Percentiles rank a stretch among this genome's conserved stretches.
Evolutionary conservation across 352 stramenopile genomes (phyloP).

Genomic region (Globisporangium middletonii): DNA sequence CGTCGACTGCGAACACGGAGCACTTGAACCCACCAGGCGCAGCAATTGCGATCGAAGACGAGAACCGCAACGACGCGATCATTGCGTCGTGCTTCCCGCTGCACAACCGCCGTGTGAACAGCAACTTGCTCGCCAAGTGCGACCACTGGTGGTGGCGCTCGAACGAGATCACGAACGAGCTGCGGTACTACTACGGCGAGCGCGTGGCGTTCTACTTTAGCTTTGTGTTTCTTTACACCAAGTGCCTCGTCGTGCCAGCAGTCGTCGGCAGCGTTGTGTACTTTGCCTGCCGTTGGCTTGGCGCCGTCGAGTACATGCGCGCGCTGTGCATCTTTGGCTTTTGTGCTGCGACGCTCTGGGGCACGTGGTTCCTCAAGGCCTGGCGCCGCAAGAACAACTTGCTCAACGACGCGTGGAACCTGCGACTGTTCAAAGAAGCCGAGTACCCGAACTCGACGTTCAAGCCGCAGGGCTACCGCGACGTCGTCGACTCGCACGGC

Average conservation of each 20-base stretch:
- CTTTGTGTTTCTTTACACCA: conserved; percentile 83
- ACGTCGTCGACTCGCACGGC: conserved; percentile 71
- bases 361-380: conserved; percentile 67
- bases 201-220: conserved; percentile 84
- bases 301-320: conserved; percentile 73
- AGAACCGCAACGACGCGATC: conserved; percentile 67
- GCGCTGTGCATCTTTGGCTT: conserved; percentile 77
- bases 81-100: conserved; percentile 78
- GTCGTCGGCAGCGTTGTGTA: conserved; percentile 57
- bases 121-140: conserved; percentile 61
- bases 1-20: conserved; percentile 59
- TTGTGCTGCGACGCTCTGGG: conserved; percentile 68
- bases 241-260: conserved; percentile 62
- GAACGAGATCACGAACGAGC: conserved; percentile 79
- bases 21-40: conserved; percentile 75
- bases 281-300: conserved; percentile 61
- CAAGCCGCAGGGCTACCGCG: conserved; percentile 61
- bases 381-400: conserved; percentile 77
- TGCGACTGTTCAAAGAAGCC: conserved; percentile 81
- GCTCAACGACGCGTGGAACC: conserved; percentile 79
- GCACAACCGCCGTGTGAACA: conserved; percentile 79
- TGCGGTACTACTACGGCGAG: conserved; percentile 81
- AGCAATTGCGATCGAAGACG: conserved; percentile 70
- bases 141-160: conserved; percentile 70
- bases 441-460: conserved; percentile 82